phyloP scores from a whole-genome alignment of 441 rosid genomes.

The Euphorbia neoarborescens region DNA sequence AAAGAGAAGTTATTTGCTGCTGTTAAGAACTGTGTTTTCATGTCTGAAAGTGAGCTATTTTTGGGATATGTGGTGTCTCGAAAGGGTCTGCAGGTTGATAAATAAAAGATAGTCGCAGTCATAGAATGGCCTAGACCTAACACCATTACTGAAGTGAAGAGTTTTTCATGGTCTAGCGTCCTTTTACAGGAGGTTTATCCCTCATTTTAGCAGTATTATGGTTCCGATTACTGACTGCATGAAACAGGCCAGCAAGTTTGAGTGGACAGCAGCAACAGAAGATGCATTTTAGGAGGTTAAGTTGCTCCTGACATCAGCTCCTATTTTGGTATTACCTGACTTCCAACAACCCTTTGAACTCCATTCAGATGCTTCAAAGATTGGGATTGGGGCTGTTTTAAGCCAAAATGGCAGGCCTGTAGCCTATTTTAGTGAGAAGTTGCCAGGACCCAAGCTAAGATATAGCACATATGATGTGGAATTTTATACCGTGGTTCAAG shows the following conservation, averaged over 20 bases:
- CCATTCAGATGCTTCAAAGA: neutral
- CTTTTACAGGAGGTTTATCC: neutral
- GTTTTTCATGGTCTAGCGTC: neutral
- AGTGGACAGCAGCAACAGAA: neutral
- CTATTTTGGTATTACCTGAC: neutral
- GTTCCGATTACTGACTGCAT: neutral
- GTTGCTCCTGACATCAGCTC: neutral
- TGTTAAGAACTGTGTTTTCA: too few relatives aligned
- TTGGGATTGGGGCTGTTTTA: neutral
- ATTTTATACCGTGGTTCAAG: neutral
- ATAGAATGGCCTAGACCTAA: too few relatives aligned
- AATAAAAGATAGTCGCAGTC: neutral
- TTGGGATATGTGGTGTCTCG: neutral
- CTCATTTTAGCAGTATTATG: neutral
- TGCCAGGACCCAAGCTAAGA: neutral
- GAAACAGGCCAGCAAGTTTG: neutral
- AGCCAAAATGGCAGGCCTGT: neutral
- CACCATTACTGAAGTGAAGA: neutral
- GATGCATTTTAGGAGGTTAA: neutral
- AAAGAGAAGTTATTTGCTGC: neutral
- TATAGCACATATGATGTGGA: neutral
- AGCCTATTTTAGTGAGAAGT: neutral
- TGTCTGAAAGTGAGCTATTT: neutral
- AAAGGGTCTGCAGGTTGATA: neutral
- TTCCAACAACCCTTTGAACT: neutral